Base-by-base conservation (phyloP, 768 basidiomycete species). In the Megacollybia marginata region DNA sequence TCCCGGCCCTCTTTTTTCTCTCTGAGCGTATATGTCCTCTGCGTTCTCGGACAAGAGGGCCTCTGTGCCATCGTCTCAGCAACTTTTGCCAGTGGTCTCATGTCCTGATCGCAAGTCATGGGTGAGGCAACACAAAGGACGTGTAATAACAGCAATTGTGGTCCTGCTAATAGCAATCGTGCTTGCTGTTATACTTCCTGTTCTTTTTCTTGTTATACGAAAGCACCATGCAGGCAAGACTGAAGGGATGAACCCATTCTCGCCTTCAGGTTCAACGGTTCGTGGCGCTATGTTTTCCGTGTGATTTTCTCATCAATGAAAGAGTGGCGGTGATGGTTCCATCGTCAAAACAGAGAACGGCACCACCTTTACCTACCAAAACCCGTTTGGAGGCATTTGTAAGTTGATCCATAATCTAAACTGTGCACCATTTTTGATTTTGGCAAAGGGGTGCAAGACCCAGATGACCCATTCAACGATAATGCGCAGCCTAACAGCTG, bases 311-410 rank as follows among this genome's bases (percentile, higher is more conserved):
- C 13, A 18, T 8, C 13, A 13, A 13, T 40, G 13, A 13, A 40
- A 13, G 15, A 69, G 65, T 7, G 88, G 88, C 15, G 76, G 77
- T 9, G 76, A 84, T 55, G 87, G 86, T 6, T 82, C 80, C 11
- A 62, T 66, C 12, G 67, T 90, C 42, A 78, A 69, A 11, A 67
- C 73, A 11, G 76, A 73, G 5, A 76, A 88, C 54, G 90, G 89
- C 7, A 71, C 79, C 0, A 73, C 70, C 4, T 84, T 90, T 65
- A 78, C 69, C 0, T 92, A 92, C 61, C 67, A 70, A 54, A 92
- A 91, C 65, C 64, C 75, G 1, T 85, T 86, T 61, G 88, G 80
- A 13, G 83, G 83, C 10, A 75, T 70, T 56, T 84, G 80, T 77
- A 59, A 69, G 76, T 60, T 49, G 20, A 19, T 15, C 44, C 13